A percentile compares a stretch with the other conserved stretches of the same genome.
phyloP scores from a whole-genome alignment of 2,329 filamentous ascomycete genomes.

The Aspergillus sergii region DNA sequence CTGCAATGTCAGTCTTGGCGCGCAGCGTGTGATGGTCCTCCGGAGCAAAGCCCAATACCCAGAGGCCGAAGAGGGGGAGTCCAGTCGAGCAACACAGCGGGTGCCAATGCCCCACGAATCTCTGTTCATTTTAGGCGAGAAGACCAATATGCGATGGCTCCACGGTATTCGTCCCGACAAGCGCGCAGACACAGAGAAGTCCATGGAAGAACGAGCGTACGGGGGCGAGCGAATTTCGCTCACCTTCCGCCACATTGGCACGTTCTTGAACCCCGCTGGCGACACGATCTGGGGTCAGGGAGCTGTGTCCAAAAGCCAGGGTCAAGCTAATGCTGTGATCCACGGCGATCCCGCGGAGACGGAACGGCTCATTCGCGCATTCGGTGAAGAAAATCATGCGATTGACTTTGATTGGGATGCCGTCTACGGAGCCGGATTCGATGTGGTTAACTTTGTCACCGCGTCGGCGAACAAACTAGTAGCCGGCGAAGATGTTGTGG shows the following conservation, averaged over 20 bases:
- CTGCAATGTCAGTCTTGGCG: conserved; percentile 91
- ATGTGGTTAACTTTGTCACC: conserved; percentile 64
- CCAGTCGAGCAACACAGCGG: conserved; percentile 63
- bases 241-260: conserved; percentile 87
- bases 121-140: conserved; percentile 77
- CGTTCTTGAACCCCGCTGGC: conserved; percentile 70
- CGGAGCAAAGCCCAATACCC: conserved; percentile 66
- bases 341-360: conserved; percentile 70
- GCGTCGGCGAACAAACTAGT: conserved; percentile 34
- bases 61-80: conserved; percentile 27
- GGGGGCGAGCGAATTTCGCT: conserved; percentile 81
- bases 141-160: conserved; percentile 83
- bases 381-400: conserved; percentile 81
- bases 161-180: conserved; percentile 93
- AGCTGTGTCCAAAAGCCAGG: conserved; percentile 67
- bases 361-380: conserved; percentile 69
- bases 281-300: conserved; percentile 88
- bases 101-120: conserved; percentile 84
- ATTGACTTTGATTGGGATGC: conserved; percentile 71
- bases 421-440: conserved; percentile 78
- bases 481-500: conserved; percentile 34
- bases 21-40: conserved; percentile 85
- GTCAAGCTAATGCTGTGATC: conserved; percentile 63
- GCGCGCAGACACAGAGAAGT: conserved; percentile 68
- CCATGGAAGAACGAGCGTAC: conserved; percentile 69